Evolutionary conservation across 768 basidiomycete genomes (phyloP), one percentile per base, ranked within the genome.

Genomic region (Kwoniella botswanensis): DNA sequence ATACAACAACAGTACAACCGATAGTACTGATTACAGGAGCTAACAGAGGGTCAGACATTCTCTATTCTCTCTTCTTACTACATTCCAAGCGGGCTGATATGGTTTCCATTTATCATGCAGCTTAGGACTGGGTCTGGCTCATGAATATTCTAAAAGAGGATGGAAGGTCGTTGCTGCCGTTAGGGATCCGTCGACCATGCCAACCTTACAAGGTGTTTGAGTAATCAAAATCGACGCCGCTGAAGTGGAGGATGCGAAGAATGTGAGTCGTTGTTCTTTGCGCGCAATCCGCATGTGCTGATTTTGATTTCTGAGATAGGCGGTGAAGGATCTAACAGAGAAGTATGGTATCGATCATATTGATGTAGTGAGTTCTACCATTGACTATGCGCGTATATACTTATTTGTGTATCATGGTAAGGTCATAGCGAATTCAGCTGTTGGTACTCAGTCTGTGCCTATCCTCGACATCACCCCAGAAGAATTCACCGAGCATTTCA

Each of bases 131-230:
- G 70, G 50, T 5, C 57, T 66, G 15, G 42, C 64, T 3, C 52
- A 71, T 15, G 18, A 24, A 1, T 65, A 29, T 57, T 26, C 7
- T 22, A 0, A 13, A 26, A 65, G 35, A 58, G 63, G 64, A 17
- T 71, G 58, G n/a, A 46, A 52, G 43, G 70, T 71, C 21, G 62
- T 71, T 13, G 64, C 64, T 17, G 70, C 70, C 42, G 70, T 71
- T 7, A 55, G 70, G 50, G 50, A 71, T 26, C 24, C 43, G 1
- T 50, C 63, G 10, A 44, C 44, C 18, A 57, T 59, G 3, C 26
- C 21, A 12, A 50, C 43, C 3, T 4, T 46, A 18, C 42, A 65
- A 11, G 26, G 26, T 13, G 59, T 55, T 5, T 46, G 44, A 9
- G 44, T 46, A 46, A 63, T 70, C 55, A 71, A 71, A 50, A 41